These are phyloP conservation scores for Diaporthe caulivora DNA, from an alignment of 2,329 filamentous ascomycete species.

Conservation along the genomic window DNA sequence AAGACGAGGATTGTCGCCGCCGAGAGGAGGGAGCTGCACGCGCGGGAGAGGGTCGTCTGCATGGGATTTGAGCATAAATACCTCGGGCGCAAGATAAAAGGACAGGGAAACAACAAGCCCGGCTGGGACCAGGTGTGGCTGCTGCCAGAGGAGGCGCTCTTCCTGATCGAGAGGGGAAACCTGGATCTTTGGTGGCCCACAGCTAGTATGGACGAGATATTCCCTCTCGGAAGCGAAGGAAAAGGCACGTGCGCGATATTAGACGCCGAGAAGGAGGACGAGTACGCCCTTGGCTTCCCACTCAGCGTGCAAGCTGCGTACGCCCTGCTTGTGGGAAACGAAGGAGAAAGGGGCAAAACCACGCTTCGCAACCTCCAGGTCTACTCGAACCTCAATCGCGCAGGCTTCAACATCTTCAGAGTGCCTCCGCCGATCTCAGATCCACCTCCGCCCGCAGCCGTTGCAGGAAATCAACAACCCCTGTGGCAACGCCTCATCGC, in stretches of 20 bases:
- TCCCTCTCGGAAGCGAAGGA: slow-evolving; percentile 50
- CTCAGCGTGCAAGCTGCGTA: slow-evolving; percentile 94
- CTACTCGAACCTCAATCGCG: slow-evolving; percentile 84
- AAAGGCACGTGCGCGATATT: slow-evolving; percentile 44
- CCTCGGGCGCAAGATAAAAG: slow-evolving; percentile 76
- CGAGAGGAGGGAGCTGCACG: slow-evolving; percentile 45
- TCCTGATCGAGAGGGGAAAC: slow-evolving; percentile 87
- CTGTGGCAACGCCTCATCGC: slow-evolving; percentile 69
- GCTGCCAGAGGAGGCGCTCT: slow-evolving; percentile 91
- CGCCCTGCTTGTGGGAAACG: slow-evolving; percentile 81
- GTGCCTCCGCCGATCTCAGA: slow-evolving; percentile 58
- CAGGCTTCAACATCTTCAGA: slow-evolving; percentile 84
- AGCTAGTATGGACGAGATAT: slow-evolving; percentile 61
- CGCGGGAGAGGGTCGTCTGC: slow-evolving; percentile 69
- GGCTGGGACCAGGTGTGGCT: slow-evolving; percentile 80
- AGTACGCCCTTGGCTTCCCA: slow-evolving; percentile 76
- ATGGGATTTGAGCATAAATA: slow-evolving; percentile 78
- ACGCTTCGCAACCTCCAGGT: slow-evolving; percentile 87
- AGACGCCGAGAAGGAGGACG: slow-evolving; percentile 53
- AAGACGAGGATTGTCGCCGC: slow-evolving; percentile 43
- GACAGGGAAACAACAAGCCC: slow-evolving; percentile 64
- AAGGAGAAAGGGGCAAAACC: slow-evolving; percentile 70
- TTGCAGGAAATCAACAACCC: slow-evolving; percentile 39
- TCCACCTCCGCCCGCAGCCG: slow-evolving; percentile 31
- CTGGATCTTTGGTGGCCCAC: slow-evolving; percentile 89